A percentile compares a stretch with the other conserved stretches of the same genome.
Conservation (phyloP, 2,329 filamentous ascomycete genomes). For the Thielaviopsis ethacetica region DNA sequence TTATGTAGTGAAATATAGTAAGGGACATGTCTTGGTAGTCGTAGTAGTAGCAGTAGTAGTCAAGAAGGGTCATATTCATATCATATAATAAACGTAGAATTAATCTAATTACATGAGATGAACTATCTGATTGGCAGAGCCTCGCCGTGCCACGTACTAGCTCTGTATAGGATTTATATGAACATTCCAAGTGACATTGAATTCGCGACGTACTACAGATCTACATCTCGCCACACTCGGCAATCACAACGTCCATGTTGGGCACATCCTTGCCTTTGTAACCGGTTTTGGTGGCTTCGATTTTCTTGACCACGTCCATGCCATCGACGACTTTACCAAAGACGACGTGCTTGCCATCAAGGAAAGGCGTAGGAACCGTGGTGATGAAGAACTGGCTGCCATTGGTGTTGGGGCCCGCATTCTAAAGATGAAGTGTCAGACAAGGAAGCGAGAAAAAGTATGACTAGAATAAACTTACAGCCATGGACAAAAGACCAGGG, state of each 20-base stretch:
- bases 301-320: constrained; percentile 80
- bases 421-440: constrained; percentile 30
- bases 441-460: background rate
- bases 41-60: too few species aligned
- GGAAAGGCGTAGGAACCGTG: constrained; percentile 67
- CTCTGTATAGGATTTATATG: too few species aligned
- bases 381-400: constrained; percentile 98
- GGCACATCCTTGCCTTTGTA: constrained; percentile 61
- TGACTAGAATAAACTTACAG: constrained; percentile 38
- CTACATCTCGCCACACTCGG: constrained; percentile 88
- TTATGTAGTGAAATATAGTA: too few species aligned
- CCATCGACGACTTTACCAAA: constrained; percentile 84
- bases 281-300: constrained; percentile 78
- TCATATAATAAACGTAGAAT: too few species aligned
- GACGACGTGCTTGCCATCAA: constrained; percentile 88
- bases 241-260: constrained; percentile 66
- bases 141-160: too few species aligned
- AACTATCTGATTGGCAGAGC: too few species aligned
- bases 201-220: background rate
- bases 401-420: constrained; percentile 82
- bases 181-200: background rate
- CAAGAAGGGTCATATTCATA: too few species aligned
- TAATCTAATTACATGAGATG: too few species aligned
- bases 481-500: constrained; percentile 80
- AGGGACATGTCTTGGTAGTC: too few species aligned